A percentile compares a stretch with the other conserved stretches of the same genome.
These are phyloP conservation scores for Rhizopogon vinicolor DNA, from an alignment of 768 basidiomycete species.

Conservation along the genomic window DNA sequence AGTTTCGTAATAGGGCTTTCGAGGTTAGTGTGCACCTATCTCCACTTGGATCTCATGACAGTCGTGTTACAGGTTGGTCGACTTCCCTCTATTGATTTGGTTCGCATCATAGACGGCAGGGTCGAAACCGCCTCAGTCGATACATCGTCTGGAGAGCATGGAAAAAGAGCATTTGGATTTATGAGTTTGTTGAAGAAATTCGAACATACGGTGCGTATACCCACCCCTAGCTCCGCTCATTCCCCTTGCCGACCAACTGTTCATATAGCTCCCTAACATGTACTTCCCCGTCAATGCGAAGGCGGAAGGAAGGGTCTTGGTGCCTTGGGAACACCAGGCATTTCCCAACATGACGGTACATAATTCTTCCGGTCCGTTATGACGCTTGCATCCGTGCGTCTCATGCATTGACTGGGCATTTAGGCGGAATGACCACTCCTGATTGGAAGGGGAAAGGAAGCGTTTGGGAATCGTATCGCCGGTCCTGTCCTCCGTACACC, in stretches of 20 bases:
- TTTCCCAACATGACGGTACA: constrained; percentile 64
- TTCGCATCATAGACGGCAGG: constrained; percentile 44
- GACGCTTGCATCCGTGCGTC: too few species aligned
- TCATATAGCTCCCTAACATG: constrained; percentile 78
- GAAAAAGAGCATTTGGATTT: constrained; percentile 77
- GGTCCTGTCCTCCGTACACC: constrained; percentile 76
- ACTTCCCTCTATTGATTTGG: constrained; percentile 80
- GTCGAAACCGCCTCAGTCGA: too few species aligned
- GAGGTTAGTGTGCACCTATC: constrained; percentile 39
- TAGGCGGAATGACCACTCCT: constrained; percentile 53
- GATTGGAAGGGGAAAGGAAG: constrained; percentile 83
- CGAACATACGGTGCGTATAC: constrained; percentile 46
- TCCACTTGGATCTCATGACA: neutral
- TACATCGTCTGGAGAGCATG: constrained; percentile 41
- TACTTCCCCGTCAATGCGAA: constrained; percentile 91
- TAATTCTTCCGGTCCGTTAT: constrained; percentile 25
- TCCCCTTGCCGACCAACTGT: neutral
- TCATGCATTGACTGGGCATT: neutral
- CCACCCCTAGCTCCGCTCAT: neutral
- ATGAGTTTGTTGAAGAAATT: constrained; percentile 74
- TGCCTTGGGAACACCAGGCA: constrained; percentile 81
- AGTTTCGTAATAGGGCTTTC: constrained; percentile 58
- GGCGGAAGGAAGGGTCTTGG: constrained; percentile 89
- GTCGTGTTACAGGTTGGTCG: constrained; percentile 51
- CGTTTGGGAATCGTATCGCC: constrained; percentile 92